Conservation (phyloP, 768 basidiomycete species). For the Tulasnella calospora region DNA sequence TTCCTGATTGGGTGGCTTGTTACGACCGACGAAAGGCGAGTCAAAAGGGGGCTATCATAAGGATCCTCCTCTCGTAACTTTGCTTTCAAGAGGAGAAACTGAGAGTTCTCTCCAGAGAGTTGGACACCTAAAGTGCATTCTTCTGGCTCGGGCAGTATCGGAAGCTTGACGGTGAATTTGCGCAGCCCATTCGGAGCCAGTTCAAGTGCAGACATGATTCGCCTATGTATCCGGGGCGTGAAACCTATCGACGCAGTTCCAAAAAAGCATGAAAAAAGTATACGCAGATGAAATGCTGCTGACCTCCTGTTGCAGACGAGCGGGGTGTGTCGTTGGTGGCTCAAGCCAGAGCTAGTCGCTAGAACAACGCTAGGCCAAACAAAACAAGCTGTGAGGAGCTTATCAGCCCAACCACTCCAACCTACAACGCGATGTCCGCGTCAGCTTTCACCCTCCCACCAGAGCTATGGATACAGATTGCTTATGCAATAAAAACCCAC, state of each 20-base stretch:
- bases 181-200: neutral
- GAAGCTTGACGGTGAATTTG: slow-evolving; percentile 12
- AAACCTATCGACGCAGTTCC: no score
- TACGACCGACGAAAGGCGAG: slow-evolving; percentile 19
- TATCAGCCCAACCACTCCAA: neutral
- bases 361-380: neutral
- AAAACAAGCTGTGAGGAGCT: neutral
- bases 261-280: no score
- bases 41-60: slow-evolving; percentile 15
- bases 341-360: no score
- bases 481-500: neutral
- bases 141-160: slow-evolving; percentile 2
- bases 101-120: neutral
- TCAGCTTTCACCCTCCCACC: neutral
- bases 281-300: no score
- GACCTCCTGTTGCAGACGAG: no score
- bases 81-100: slow-evolving; percentile 1
- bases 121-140: slow-evolving; percentile 14
- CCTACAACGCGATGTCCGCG: neutral
- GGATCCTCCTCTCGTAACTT: neutral
- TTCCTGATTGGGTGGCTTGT: slow-evolving; percentile 7
- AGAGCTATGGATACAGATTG: neutral
- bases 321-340: no score
- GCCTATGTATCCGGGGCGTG: no score
- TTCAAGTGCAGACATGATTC: neutral